Conservation (phyloP, 176 grass and related monocot genomes). For the Zoysia pacifica region DNA sequence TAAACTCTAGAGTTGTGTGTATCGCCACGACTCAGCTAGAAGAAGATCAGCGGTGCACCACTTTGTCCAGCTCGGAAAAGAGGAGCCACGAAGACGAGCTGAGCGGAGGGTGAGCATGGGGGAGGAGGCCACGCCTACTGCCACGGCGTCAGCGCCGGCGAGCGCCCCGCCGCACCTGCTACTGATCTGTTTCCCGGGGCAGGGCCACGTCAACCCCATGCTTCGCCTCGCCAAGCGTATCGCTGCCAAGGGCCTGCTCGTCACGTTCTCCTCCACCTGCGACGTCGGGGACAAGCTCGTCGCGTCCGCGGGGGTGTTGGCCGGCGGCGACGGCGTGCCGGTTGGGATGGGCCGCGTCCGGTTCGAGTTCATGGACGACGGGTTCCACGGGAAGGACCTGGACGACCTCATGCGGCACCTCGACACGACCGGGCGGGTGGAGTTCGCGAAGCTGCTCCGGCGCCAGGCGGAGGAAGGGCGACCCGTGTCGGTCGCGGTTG, state of each 20-base stretch:
- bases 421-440: constrained; percentile 3
- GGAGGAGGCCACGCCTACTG: not conserved
- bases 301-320: constrained; percentile 16
- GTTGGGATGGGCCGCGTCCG: constrained; percentile 54
- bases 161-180: constrained; percentile 46
- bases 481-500: constrained; percentile 62
- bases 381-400: not conserved
- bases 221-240: constrained; percentile 78
- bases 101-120: not conserved
- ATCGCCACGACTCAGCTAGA: too few relatives aligned
- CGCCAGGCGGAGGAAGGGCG: constrained; percentile 48
- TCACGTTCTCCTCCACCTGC: constrained; percentile 61
- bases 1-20: too few relatives aligned
- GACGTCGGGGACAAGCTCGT: constrained; percentile 39
- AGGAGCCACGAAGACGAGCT: too few relatives aligned
- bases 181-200: constrained; percentile 59
- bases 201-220: constrained; percentile 77
- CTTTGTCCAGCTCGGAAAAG: not conserved
- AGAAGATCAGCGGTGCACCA: not conserved
- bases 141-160: not conserved
- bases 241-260: constrained; percentile 61
- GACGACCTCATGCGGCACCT: constrained; percentile 48
- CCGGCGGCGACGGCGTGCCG: constrained; percentile 30
- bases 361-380: constrained; percentile 69
- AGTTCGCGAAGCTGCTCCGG: constrained; percentile 41